Conservation (phyloP, 345 rosid species). For the Citrus trifoliata region DNA sequence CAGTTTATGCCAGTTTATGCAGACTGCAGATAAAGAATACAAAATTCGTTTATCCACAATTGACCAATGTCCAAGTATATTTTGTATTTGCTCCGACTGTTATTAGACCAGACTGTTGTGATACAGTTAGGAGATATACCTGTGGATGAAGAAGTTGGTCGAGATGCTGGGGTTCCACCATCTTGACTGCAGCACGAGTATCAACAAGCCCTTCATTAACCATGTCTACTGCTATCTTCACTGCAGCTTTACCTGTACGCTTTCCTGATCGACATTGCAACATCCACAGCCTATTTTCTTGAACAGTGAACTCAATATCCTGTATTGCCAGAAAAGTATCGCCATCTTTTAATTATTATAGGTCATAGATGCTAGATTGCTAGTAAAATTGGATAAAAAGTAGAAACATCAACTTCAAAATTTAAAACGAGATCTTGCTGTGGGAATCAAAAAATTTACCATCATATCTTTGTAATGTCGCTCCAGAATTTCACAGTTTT, state of each 20-base stretch:
- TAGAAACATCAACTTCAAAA: background rate
- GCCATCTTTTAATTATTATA: background rate
- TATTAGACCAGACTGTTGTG: background rate
- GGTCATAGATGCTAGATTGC: background rate
- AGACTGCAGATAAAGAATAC: background rate
- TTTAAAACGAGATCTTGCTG: background rate
- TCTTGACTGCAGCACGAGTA: constrained; percentile 52
- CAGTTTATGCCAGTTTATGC: background rate
- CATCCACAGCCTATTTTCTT: constrained; percentile 96
- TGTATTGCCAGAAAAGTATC: constrained; percentile 16
- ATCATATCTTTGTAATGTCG: constrained; percentile 93
- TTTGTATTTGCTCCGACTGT: background rate
- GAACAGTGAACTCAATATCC: constrained; percentile 98
- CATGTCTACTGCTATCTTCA: constrained; percentile 94
- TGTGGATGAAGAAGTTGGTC: constrained; percentile 96
- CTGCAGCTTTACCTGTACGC: constrained; percentile 87
- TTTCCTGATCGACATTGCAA: constrained; percentile 91
- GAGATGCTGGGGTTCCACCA: constrained; percentile 92
- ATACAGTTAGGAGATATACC: constrained; percentile 30
- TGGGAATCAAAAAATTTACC: constrained; percentile 36
- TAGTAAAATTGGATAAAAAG: background rate
- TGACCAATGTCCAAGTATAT: background rate
- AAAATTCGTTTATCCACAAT: background rate
- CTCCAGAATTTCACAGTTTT: constrained; percentile 84
- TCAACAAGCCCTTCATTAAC: constrained; percentile 79